Percentiles rank a stretch among this genome's conserved stretches.
Evolutionary conservation across 257 asterid genomes (phyloP).

Genomic region (Solanum paucissectum): DNA sequence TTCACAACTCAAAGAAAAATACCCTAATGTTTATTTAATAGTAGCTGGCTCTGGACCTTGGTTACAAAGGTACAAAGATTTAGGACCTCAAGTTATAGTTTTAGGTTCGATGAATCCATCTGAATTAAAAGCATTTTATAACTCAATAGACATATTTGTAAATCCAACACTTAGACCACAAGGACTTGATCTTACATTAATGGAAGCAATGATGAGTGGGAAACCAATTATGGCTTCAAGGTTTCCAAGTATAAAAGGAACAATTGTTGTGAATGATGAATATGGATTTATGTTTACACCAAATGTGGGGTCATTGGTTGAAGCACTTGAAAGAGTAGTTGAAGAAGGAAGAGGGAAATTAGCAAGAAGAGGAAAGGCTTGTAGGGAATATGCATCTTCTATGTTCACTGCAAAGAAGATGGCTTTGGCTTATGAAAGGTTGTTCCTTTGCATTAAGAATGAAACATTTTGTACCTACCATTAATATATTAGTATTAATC

Average conservation of each 20-base stretch:
- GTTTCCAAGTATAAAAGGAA: slow-evolving; percentile 85
- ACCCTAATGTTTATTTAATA: slow-evolving; percentile 42
- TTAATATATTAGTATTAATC: neutral
- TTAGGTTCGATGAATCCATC: slow-evolving; percentile 63
- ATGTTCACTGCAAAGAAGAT: slow-evolving; percentile 86
- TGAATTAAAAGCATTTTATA: slow-evolving; percentile 51
- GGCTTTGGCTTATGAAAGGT: slow-evolving; percentile 87
- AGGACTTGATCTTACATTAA: slow-evolving; percentile 82
- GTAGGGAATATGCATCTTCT: slow-evolving; percentile 53
- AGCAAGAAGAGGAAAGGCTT: slow-evolving; percentile 63
- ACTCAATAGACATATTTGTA: slow-evolving; percentile 69
- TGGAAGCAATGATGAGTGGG: slow-evolving; percentile 97
- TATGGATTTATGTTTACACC: slow-evolving; percentile 88
- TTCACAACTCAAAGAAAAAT: slow-evolving; percentile 32
- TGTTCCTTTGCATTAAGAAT: slow-evolving; percentile 75
- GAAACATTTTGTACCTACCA: slow-evolving; percentile 56
- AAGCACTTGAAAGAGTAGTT: slow-evolving; percentile 52
- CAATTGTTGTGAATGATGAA: slow-evolving; percentile 59
- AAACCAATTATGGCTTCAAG: slow-evolving; percentile 89
- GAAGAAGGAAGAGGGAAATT: slow-evolving; percentile 58
- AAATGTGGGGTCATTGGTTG: slow-evolving; percentile 53
- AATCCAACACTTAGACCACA: slow-evolving; percentile 94
- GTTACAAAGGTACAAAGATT: slow-evolving; percentile 53
- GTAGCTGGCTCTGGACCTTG: slow-evolving; percentile 98
- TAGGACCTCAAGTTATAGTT: slow-evolving; percentile 58